Base-by-base conservation (phyloP, 495 filamentous ascomycete species). In the Zalerion maritima region DNA sequence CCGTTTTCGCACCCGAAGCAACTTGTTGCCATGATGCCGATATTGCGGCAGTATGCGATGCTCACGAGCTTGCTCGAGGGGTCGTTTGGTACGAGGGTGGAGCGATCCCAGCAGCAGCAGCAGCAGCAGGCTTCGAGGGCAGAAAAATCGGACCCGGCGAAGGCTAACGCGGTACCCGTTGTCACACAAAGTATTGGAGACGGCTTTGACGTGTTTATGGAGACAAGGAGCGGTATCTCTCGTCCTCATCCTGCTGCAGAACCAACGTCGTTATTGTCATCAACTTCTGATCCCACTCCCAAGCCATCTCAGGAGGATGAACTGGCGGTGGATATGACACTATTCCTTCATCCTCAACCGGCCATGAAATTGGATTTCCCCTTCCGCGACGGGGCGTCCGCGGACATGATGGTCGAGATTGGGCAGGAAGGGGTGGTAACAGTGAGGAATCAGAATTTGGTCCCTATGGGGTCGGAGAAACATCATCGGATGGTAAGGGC, bases 1-100 rank as follows among this genome's bases (percentile, higher is more conserved):
- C 75, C 81, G 1, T 94, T 97, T 41, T 71, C 74, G 1, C 89
- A 96, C 45, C 89, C 89, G 2, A 69, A 75, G 28, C 84, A 94
- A 43, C 56, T 97, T 9, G 55, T 86, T 15, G 67, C 67, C 21
- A 72, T 94, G 30, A 59, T 94, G 14, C 83, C 78, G 10, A 57
- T 70, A 13, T 60, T 89, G 5, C 63, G 82, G 5, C 82, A 91
- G 50, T 87, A 81, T 43, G 75, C 71, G 2, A 61, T 83, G 26
- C 45, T 85, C 1, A 66, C 67, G 2, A 70, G 58, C 8, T 41
- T 89, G 8, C 64, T 87, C 3, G 54, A 65, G 10, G 74, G 67
- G 23, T 69, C 64, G 29, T 77, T 84, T 41, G 47, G 47, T 10
- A 18, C 47, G 3, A 35, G 19, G 14, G n/a, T n/a, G 35, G 40